These are phyloP conservation scores for Rhodomyrtus psidioides DNA, from an alignment of 441 rosid genomes.

Conservation along the genomic window DNA sequence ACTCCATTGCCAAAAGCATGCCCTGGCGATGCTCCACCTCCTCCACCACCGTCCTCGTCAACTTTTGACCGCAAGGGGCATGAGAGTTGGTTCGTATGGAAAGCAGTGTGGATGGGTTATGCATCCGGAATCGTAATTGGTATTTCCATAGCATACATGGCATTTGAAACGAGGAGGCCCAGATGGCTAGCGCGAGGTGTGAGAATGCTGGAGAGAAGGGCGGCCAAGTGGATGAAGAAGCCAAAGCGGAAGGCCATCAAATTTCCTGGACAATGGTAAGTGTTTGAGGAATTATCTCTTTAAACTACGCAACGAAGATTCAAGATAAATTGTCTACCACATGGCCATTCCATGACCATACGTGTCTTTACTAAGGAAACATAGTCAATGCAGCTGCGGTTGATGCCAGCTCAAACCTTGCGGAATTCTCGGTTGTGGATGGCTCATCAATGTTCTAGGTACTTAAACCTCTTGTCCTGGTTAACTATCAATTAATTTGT, in stretches of 20 bases:
- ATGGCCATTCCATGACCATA: not conserved
- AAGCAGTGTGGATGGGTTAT: not conserved
- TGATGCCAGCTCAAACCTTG: not conserved
- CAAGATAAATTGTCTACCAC: not conserved
- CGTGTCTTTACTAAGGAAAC: not conserved
- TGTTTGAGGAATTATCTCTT: not conserved
- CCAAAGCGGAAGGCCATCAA: not conserved
- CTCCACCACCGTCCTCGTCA: not conserved
- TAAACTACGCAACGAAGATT: not conserved
- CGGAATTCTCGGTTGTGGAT: not conserved
- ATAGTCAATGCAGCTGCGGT: not conserved
- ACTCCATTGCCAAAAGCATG: not conserved
- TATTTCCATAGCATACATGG: not conserved
- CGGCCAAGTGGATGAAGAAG: not conserved
- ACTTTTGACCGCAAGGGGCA: accelerated
- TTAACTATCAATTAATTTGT: too few relatives aligned
- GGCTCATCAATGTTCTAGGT: not conserved
- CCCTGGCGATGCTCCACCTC: not conserved
- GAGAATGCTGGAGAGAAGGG: not conserved
- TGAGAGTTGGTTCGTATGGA: not conserved
- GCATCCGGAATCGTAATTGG: not conserved
- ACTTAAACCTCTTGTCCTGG: too few relatives aligned
- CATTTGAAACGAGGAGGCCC: not conserved
- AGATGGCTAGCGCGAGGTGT: not conserved
- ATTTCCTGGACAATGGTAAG: not conserved